Conservation (phyloP, 2,329 filamentous ascomycete genomes). For the Clonostachys chloroleuca region DNA sequence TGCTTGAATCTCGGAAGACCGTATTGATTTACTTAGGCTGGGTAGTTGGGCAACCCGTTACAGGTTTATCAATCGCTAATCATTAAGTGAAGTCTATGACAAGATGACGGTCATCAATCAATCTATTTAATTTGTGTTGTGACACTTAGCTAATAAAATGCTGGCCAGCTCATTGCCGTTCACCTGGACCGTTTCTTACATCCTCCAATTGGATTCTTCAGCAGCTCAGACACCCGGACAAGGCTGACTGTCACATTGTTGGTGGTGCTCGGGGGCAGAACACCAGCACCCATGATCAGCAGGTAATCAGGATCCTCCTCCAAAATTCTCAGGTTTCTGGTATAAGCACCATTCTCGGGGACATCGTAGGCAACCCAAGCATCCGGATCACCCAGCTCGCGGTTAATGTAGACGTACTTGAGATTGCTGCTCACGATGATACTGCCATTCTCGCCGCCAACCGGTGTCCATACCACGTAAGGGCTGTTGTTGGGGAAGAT, state of each 20-base stretch:
- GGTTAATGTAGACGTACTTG: constrained; percentile 33
- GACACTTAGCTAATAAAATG: too few relatives aligned
- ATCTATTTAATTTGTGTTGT: too few relatives aligned
- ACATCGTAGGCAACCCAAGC: constrained; percentile 28
- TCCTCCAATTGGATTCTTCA: constrained; percentile 9
- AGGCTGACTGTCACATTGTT: constrained; percentile 35
- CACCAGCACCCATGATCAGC: constrained; percentile 38
- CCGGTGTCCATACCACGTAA: constrained; percentile 36
- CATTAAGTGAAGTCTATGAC: too few relatives aligned
- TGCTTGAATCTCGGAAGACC: too few relatives aligned
- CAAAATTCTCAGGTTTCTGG: constrained; percentile 26
- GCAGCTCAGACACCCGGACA: constrained; percentile 16
- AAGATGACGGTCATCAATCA: too few relatives aligned
- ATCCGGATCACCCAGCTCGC: constrained; percentile 25
- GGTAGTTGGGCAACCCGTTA: too few relatives aligned
- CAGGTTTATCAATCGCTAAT: too few relatives aligned
- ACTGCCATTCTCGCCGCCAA: constrained; percentile 38
- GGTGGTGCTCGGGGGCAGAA: constrained; percentile 39
- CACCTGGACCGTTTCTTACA: too few relatives aligned
- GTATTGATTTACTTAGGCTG: too few relatives aligned
- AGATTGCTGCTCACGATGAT: constrained; percentile 34
- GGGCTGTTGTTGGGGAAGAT: constrained; percentile 28
- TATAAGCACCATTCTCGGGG: constrained; percentile 29
- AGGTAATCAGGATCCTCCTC: constrained; percentile 22
- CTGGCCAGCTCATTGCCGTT: too few relatives aligned